Base-by-base conservation (phyloP, 805 yeast genomes). In the Metschnikowia peoriensis region DNA sequence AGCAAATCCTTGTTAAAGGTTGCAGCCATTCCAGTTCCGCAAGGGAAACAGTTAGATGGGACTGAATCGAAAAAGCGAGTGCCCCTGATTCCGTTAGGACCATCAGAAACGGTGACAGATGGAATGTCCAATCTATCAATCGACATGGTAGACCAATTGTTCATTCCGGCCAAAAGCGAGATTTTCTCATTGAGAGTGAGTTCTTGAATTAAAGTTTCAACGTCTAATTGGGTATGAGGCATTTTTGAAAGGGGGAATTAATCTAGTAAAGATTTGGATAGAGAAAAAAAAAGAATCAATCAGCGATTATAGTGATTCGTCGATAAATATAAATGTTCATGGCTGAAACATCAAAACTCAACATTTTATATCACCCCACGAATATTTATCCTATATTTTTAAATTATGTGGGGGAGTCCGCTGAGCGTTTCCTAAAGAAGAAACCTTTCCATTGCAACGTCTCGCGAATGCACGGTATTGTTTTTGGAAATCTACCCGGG, bases 81-180 rank as follows among this genome's bases (percentile, higher is more conserved):
- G 28, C 87, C 87, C 56, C 87, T 71, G 44, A 82, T 73, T 56
- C 88, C 88, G 60, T 83, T 83, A 45, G 88, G 88, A 16, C 88
- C 88, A 62, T 83, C 88, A 2, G 62, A 59, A 8, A 64, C 63
- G 0, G 62, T 53, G 11, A 56, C 52, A 7, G 55, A 39, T 9
- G 62, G 61, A 41, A 63, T 57, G 17, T 53, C 42, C 48, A 63
- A 55, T 14, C 67, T 42, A 22, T 41, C 46, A 28, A 58, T 45
- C 11, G 57, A 50, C 28, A 50, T 53, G 16, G 61, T 58, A 7
- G 47, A 34, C 61, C 61, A 58, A 14, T 32, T 6, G 52, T 60
- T 52, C 41, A 61, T 49, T 4, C 76, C 76, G 14, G 75, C 73
- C 47, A 72, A 64, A 32, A 72, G 65, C 4, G 72, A 64, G 56